Evolutionary conservation across 75 land plant species (phyloP), one percentile per base, ranked within the genome.

Genomic region (Selaginella moellendorffii): DNA sequence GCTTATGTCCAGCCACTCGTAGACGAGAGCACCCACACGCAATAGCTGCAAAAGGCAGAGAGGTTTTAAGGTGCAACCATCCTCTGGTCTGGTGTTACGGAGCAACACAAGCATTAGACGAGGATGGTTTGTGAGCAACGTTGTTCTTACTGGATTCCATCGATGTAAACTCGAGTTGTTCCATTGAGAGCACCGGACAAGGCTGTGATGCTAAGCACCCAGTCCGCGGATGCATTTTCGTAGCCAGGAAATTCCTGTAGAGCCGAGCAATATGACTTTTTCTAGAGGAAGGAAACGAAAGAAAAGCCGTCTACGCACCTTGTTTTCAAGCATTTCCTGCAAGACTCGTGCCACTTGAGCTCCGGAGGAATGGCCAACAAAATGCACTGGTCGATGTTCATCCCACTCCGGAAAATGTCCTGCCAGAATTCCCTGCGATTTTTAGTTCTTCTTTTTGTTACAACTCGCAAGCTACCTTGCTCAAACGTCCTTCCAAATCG

Each of bases 341-440:
- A 92, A 61, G 2, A 88, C 65, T 10, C 98, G 73, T 29, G 79
- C 82, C 58, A 92, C 98, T 68, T 92, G 98, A 2, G 79, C 98
- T 42, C 98, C 98, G 2, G 98, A 78, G 0, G 98, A 92, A 54
- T 92, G 98, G 10, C 96, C 96, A 28, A 92, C 98, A 76, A 92
- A 85, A 53, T 92, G 98, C n/a, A 85, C 64, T 22, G 98, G 98
- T 61, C 88, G 85, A 22, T 83, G 72, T 30, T 86, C 90, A 68
- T 92, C 85, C 98, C 98, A 92, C 27, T 74, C 80, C 1, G 79
- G 80, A 68, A 85, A 88, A 28, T 92, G 75, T 36, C 98, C 98
- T 92, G 82, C 27, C n/a, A n/a, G n/a, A n/a, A n/a, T n/a, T n/a
- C n/a, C n/a, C n/a, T n/a, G n/a, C n/a, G n/a, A n/a, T n/a, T n/a